These are phyloP conservation scores for Talaromyces marneffei DNA, from an alignment of 2,329 filamentous ascomycete species.

Conservation along the genomic window DNA sequence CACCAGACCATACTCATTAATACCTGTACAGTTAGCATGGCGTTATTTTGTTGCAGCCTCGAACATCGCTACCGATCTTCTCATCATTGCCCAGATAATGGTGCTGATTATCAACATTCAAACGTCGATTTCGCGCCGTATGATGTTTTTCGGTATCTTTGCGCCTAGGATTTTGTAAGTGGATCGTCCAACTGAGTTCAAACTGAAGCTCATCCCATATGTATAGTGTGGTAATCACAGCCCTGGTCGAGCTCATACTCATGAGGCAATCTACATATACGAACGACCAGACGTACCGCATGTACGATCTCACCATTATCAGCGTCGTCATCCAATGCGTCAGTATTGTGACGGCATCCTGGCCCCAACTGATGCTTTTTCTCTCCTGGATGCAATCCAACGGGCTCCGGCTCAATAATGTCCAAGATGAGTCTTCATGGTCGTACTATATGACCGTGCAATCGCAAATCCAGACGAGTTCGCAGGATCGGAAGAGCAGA, in stretches of 20 bases:
- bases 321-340: conserved; percentile 19
- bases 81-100: conserved; percentile 21
- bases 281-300: conserved; percentile 18
- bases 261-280: conserved; percentile 11
- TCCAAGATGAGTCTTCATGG: conserved; percentile 8
- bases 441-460: conserved; percentile 11
- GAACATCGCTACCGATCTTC: conserved; percentile 21
- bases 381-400: conserved; percentile 20
- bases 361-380: conserved; percentile 21
- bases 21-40: conserved; percentile 16
- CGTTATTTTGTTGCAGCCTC: conserved; percentile 18
- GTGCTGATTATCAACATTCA: conserved; percentile 20
- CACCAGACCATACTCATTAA: conserved; percentile 1
- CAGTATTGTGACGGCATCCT: conserved; percentile 24
- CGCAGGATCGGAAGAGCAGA: conserved; percentile 7
- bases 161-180: conserved; percentile 20
- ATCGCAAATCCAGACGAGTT: conserved; percentile 6
- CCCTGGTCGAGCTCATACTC: conserved; percentile 16
- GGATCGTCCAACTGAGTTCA: neutral
- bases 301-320: conserved; percentile 19
- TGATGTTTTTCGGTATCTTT: conserved; percentile 20
- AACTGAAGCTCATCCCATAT: neutral
- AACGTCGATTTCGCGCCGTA: conserved; percentile 17
- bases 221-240: conserved; percentile 16
- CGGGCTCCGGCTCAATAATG: conserved; percentile 17